phyloP scores from a whole-genome alignment of 371 early-diverging fungal species.

The Syncephalis plumigaleata region DNA sequence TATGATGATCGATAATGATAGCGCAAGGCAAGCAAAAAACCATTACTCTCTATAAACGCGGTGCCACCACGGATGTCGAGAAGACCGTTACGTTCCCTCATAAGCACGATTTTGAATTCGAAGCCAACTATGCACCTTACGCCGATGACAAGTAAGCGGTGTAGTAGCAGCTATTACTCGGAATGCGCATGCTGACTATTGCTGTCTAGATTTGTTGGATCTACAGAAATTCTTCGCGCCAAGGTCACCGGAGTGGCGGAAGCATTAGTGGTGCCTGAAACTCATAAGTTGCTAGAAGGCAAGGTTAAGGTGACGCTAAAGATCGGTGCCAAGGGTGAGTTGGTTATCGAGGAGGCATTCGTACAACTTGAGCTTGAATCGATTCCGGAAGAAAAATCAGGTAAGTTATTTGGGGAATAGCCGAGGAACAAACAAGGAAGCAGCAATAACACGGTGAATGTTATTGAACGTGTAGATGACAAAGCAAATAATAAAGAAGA shows the following conservation, averaged over 20 bases:
- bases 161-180: background rate
- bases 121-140: slow-evolving; percentile 32
- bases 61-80: slow-evolving; percentile 47
- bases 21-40: slow-evolving; percentile 5
- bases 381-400: background rate
- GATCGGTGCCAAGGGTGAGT: no score
- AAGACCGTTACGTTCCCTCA: slow-evolving; percentile 76
- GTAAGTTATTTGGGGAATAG: background rate
- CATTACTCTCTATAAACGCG: slow-evolving; percentile 33
- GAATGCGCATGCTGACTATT: no score
- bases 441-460: no score
- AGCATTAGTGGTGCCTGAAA: background rate
- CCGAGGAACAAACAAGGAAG: no score
- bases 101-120: slow-evolving; percentile 57
- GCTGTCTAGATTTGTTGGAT: slow-evolving; percentile 55
- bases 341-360: no score
- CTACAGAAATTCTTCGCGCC: slow-evolving; percentile 41
- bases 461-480: no score
- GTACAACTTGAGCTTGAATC: no score
- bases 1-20: no score
- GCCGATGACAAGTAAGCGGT: slow-evolving; percentile 13
- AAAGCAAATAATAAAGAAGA: slow-evolving; percentile 6
- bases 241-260: slow-evolving; percentile 43
- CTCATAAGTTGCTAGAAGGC: no score
- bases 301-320: no score